Percentiles rank a stretch among this genome's conserved stretches.
Conservation (phyloP, 1,284 basidiomycete genomes). For the Cryptococcus maquisensis region DNA sequence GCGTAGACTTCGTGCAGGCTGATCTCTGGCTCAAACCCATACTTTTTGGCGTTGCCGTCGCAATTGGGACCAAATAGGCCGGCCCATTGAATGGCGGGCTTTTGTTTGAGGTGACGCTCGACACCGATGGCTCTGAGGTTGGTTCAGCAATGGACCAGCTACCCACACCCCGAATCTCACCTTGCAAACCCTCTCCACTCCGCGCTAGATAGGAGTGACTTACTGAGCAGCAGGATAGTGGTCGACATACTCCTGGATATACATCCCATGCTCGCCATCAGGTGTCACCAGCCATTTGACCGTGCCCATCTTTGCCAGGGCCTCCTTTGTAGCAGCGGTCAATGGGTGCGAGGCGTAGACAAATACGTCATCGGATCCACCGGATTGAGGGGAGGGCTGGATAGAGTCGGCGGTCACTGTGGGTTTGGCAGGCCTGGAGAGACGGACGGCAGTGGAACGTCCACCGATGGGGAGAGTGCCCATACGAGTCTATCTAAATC, state of each 20-base stretch:
- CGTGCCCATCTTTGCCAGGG: conserved; percentile 61
- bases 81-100: conserved; percentile 49
- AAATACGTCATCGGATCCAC: conserved; percentile 62
- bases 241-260: conserved; percentile 50
- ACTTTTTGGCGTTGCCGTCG: conserved; percentile 51
- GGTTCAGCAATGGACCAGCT: background rate
- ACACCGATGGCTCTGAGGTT: conserved; percentile 49
- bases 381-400: conserved; percentile 11
- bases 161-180: background rate
- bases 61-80: conserved; percentile 37
- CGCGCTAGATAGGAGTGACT: no score
- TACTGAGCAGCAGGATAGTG: conserved; percentile 70
- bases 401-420: conserved; percentile 8
- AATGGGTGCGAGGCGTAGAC: conserved; percentile 80
- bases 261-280: conserved; percentile 52
- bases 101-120: conserved; percentile 46
- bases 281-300: conserved; percentile 61
- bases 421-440: conserved; percentile 51
- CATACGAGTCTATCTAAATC: conserved; percentile 51
- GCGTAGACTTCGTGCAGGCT: conserved; percentile 67
- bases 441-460: conserved; percentile 73
- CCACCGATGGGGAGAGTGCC: conserved; percentile 70
- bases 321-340: conserved; percentile 65
- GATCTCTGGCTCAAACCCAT: conserved; percentile 75
- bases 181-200: background rate